These are phyloP conservation scores for Bombardia bombarda DNA, from an alignment of 495 filamentous ascomycete species.

Conservation along the genomic window DNA sequence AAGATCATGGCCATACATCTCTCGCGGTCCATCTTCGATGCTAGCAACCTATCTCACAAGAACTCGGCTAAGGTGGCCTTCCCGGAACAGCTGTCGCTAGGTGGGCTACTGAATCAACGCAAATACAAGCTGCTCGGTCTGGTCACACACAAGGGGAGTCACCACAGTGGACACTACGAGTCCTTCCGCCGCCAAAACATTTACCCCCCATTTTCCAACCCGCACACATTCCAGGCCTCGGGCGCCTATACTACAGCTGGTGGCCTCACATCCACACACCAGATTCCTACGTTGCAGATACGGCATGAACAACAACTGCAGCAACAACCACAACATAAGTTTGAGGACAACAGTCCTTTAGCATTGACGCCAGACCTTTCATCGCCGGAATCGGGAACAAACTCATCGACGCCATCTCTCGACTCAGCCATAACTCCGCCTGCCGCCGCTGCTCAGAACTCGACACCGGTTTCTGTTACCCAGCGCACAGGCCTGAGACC, in stretches of 20 bases:
- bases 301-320: too few relatives aligned
- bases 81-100: conserved; percentile 73
- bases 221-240: conserved; percentile 62
- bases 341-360: conserved; percentile 24
- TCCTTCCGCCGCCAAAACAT: conserved; percentile 83
- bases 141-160: conserved; percentile 90
- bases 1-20: conserved; percentile 87
- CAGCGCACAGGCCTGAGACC: background rate
- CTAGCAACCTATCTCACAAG: conserved; percentile 67
- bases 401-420: conserved; percentile 16
- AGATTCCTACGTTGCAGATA: conserved; percentile 14
- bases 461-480: background rate
- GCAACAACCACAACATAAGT: too few relatives aligned
- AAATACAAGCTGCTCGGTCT: conserved; percentile 81
- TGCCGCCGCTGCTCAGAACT: background rate
- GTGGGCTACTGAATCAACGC: conserved; percentile 66
- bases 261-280: conserved; percentile 36
- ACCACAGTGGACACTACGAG: conserved; percentile 96
- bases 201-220: conserved; percentile 68
- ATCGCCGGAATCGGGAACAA: conserved; percentile 16
- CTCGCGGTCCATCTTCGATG: conserved; percentile 82
- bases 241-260: conserved; percentile 55
- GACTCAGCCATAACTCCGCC: conserved; percentile 2
- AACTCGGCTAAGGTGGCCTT: conserved; percentile 92
- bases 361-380: conserved; percentile 32